Base-by-base conservation (phyloP, 1,284 basidiomycete genomes). In the Puccinia horiana region DNA sequence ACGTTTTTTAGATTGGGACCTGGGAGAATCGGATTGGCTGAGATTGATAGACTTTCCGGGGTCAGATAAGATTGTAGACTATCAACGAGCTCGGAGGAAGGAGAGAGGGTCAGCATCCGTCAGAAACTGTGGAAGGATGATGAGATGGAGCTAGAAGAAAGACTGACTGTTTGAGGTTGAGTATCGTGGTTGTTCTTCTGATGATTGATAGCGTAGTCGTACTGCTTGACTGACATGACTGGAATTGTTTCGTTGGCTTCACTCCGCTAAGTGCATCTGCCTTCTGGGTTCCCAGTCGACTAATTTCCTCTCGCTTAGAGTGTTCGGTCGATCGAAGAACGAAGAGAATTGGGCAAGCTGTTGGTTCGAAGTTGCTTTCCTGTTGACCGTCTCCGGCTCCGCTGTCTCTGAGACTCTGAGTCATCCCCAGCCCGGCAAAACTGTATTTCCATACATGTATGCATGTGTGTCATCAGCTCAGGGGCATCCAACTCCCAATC, bases 61-160 rank as follows among this genome's bases (percentile, higher is more conserved):
- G 61, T 65, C 61, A 16, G 61, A 65, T 65, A 65, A n/a, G 35
- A 65, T 65, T 5, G 61, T 65, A 65, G 61, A 65, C 61, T 65
- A 61, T 61, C 29, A 29, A 61, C 16, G 58, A 35, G 58, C 58
- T 5, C 32, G 29, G 58, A 61, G 35, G 61, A 23, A 40, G 20
- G 61, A 20, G 35, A 65, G 35, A 20, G 14, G 20, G 58, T 63
- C 58, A 63, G 49, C 49, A 52, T 4, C 11, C 11, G 11, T 11
- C 49, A 14, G 49, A 11, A 47, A 47, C 44, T 47, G 44, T 6
- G 5, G 58, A 11, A 12, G 29, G 29, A 11, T 9, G 58, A 26
- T 58, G 23, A 58, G 16, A 58, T 18, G 14, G 32, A 37, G 32
- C 1, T 6, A 63, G 29, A 8, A 18, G 37, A 32, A 63, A 5